Base-by-base conservation (phyloP, 306 rosid species). In the Malus sieversii region DNA sequence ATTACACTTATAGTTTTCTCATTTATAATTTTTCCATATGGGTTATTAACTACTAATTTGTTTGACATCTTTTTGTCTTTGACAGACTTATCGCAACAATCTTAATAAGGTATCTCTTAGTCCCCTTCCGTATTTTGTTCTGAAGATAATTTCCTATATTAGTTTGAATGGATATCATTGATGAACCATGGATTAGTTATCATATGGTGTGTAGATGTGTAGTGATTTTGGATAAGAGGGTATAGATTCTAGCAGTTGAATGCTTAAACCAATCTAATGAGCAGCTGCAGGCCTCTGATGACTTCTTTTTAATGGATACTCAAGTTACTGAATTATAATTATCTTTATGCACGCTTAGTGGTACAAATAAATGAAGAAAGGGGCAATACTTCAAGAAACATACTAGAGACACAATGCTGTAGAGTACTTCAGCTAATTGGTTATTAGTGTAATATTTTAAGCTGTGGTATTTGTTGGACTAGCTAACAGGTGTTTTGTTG, bases 71-170 rank as follows among this genome's bases (percentile, higher is more conserved):
- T 68, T 69, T 29, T 68, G 38, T 81, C 77, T 61, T 77, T 80
- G 35, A 80, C 97, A 95, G 99, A 95, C 99, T 57, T 92, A 53
- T 82, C 97, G 97, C 15, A 95, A 92, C 89, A 95, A 95, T 80
- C 96, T 95, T 32, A 90, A 95, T 82, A 95, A 95, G 97, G 99
- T 95, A 90, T 78, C 59, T 70, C 22, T 44, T 52, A 35, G 68
- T 76, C 68, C 58, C 48, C 75, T 80, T 70, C 64, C 30, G 6
- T 65, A 52, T 18, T 64, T 51, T 38, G 8, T 68, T 57, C 10
- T 27, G 69, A 53, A 19, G 57, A 69, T 58, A 30, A 57, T 74
- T 62, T 66, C 42, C 35, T n/a, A 10, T 62, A 10, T 23, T 38
- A 66, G 16, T 16, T 38, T 29, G 40, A 29, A 44, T 72, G 13